Base-by-base conservation (phyloP, 768 basidiomycete species). In the Lactarius psammicola region DNA sequence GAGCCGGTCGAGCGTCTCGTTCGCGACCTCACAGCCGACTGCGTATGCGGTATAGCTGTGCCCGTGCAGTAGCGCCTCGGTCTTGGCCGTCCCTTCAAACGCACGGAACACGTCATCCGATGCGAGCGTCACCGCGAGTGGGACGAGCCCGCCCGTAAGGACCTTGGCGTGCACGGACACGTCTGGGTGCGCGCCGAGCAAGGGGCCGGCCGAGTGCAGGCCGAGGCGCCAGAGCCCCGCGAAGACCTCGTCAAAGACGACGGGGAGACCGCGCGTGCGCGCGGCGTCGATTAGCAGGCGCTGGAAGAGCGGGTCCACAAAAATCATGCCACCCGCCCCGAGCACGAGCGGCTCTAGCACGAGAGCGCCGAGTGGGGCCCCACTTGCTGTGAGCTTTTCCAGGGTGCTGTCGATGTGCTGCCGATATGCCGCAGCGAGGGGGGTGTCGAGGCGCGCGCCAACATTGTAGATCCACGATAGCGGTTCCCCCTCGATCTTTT, bases 161-260 rank as follows among this genome's bases (percentile, higher is more conserved):
- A 94, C 88, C 75, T 98, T 98, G 15, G 94, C 96, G 71, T 95
- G 85, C 59, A 94, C 93, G 4, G 92, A 85, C 55, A 98, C 90
- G 73, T 98, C 96, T 2, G 96, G 96, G 33, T 80, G 70, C 26
- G 83, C 82, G 4, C 89, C 88, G 1, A 98, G 82, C 28, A 95
- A 72, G 3, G 88, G 81, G 0, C 79, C 81, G 0, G 84, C 78
- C 56, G 88, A 88, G 64, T 85, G 78, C 71, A 90, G 77, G 1
- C 94, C 94, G 55, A 96, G 80, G 38, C 96, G 90, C 72, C 94
- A 85, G n/a, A 98, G 80, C 0, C 96, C 96, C 28, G 89, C 86
- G 73, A 98, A 98, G 11, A 98, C 96, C 75, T 98, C 96, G 74
- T 98, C 96, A 72, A 91, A 98, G 64, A 98, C 86, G 69, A 98